Conservation (phyloP, 805 yeast genomes). For the Metschnikowia amazonensis region DNA sequence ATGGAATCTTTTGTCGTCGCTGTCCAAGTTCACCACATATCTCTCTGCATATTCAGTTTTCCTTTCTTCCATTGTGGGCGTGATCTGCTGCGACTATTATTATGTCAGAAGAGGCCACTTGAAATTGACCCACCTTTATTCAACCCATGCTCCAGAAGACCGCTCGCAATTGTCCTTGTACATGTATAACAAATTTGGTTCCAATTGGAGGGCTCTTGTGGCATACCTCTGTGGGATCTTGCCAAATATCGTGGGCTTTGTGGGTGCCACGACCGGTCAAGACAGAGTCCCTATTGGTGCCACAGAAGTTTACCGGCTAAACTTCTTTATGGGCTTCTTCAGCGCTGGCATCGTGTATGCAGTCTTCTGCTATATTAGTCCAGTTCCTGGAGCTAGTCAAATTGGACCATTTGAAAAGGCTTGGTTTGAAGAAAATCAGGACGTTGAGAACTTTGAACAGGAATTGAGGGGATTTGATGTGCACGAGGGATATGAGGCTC, state of each 20-base stretch:
- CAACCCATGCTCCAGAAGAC: slow-evolving; percentile 35
- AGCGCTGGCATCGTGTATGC: slow-evolving; percentile 55
- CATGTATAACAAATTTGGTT: slow-evolving; percentile 58
- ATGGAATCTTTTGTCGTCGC: slow-evolving; percentile 66
- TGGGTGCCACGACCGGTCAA: slow-evolving; percentile 71
- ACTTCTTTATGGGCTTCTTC: slow-evolving; percentile 73
- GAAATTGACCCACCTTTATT: slow-evolving; percentile 61
- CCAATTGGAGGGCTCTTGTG: slow-evolving; percentile 79
- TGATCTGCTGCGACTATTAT: slow-evolving; percentile 61
- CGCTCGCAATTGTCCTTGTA: slow-evolving; percentile 39
- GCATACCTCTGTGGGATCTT: slow-evolving; percentile 79
- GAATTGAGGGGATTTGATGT: slow-evolving; percentile 31
- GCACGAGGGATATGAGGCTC: slow-evolving; percentile 19
- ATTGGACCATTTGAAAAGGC: slow-evolving; percentile 45
- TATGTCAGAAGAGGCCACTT: slow-evolving; percentile 68
- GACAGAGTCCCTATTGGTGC: slow-evolving; percentile 74
- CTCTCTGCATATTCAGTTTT: slow-evolving; percentile 79
- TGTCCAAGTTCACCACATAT: slow-evolving; percentile 74
- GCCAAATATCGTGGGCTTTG: slow-evolving; percentile 85
- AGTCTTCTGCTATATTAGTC: slow-evolving; percentile 48
- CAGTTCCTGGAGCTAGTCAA: slow-evolving; percentile 40
- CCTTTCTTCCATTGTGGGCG: slow-evolving; percentile 80
- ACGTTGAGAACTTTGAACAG: slow-evolving; percentile 60
- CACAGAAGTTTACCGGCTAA: slow-evolving; percentile 63
- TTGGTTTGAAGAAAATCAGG: slow-evolving; percentile 61